These are phyloP conservation scores for Theileria equi DNA, from an alignment of 169 alveolate species.

Conservation along the genomic window DNA sequence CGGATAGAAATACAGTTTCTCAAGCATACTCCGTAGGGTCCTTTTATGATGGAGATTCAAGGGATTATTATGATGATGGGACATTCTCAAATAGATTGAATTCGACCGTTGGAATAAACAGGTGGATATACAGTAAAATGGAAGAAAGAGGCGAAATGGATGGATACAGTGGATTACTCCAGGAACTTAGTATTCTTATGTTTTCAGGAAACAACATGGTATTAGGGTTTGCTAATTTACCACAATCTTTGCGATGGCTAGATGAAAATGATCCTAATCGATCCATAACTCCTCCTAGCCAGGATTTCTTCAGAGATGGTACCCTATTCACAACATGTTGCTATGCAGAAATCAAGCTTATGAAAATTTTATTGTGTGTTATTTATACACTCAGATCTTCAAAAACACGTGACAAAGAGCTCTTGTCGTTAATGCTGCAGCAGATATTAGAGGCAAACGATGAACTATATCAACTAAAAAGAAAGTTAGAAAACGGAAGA, in stretches of 20 bases:
- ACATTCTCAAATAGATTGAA: constrained; percentile 32
- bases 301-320: constrained; percentile 76
- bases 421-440: constrained; percentile 50
- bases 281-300: constrained; percentile 71
- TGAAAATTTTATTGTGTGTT: constrained; percentile 66
- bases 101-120: constrained; percentile 50
- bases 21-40: constrained; percentile 8
- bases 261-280: constrained; percentile 66
- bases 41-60: constrained; percentile 1
- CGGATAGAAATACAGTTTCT: constrained; percentile 5
- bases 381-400: constrained; percentile 46
- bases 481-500: constrained; percentile 70
- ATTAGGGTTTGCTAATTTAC: constrained; percentile 38
- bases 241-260: constrained; percentile 70
- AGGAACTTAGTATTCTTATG: constrained; percentile 43
- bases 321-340: constrained; percentile 74
- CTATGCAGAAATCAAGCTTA: constrained; percentile 67
- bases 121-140: constrained; percentile 63
- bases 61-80: neutral
- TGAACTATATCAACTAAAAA: constrained; percentile 67
- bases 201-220: constrained; percentile 31
- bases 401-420: constrained; percentile 36
- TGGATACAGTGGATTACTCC: constrained; percentile 38
- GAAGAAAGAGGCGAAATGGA: constrained; percentile 66
- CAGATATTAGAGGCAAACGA: constrained; percentile 68